Evolutionary conservation across 768 basidiomycete species (phyloP).

Genomic region (Tulasnella sp.): DNA sequence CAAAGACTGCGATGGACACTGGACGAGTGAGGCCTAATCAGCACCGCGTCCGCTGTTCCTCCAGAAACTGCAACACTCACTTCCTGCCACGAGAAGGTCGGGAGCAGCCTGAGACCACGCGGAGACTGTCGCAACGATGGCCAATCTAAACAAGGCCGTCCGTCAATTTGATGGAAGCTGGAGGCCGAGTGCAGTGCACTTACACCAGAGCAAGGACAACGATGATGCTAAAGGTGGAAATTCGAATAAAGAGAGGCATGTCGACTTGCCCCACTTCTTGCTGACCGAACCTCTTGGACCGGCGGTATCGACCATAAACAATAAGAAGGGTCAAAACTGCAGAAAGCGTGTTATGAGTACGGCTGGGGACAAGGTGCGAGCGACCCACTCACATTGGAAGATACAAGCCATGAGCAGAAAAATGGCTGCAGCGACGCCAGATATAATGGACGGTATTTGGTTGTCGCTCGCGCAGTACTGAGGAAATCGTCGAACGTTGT

Average conservation of each 20-base stretch:
- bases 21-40: background rate
- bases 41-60: background rate
- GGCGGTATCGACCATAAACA: constrained; percentile 6
- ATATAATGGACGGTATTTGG: background rate
- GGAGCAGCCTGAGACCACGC: constrained; percentile 1
- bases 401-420: background rate
- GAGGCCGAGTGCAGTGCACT: background rate
- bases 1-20: background rate
- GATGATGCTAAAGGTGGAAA: background rate
- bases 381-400: background rate
- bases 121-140: background rate
- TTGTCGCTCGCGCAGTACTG: constrained; percentile 14
- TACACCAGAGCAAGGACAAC: constrained; percentile 10
- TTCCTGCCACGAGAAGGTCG: constrained; percentile 1
- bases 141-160: background rate
- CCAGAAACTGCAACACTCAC: background rate
- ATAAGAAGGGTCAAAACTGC: constrained; percentile 9
- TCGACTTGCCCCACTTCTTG: constrained; percentile 11
- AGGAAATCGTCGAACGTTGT: background rate
- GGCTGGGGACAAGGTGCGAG: background rate
- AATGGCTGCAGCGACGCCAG: background rate
- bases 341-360: background rate
- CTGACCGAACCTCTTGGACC: constrained; percentile 3
- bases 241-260: constrained; percentile 3
- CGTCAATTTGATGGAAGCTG: no score